These are phyloP conservation scores for Suillus subaureus DNA, from an alignment of 768 basidiomycete species.

Conservation along the genomic window DNA sequence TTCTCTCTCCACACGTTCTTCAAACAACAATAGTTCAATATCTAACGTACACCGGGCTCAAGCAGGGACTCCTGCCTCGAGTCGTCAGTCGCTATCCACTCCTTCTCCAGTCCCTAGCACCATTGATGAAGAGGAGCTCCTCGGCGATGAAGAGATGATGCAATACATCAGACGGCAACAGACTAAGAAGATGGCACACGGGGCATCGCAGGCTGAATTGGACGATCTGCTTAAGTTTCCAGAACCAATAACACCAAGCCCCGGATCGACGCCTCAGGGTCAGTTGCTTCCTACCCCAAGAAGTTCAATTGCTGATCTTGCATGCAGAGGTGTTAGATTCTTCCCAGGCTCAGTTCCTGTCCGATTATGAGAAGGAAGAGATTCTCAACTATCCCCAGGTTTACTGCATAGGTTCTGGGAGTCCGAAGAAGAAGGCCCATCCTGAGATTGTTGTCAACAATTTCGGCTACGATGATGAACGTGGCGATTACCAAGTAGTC, in stretches of 20 bases:
- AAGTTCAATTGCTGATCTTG: constrained; percentile 12
- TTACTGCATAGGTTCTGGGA: constrained; percentile 79
- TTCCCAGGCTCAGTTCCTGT: constrained; percentile 69
- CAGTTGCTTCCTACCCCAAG: constrained; percentile 30
- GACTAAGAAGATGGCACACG: constrained; percentile 81
- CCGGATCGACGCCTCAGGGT: constrained; percentile 73
- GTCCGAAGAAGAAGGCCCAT: constrained; percentile 82
- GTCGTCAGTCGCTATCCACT: constrained; percentile 76
- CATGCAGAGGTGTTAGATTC: constrained; percentile 64
- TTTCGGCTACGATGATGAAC: constrained; percentile 95
- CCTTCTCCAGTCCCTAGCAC: constrained; percentile 81
- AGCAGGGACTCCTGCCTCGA: constrained; percentile 66
- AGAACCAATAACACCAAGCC: constrained; percentile 76
- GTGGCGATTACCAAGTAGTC: constrained; percentile 94
- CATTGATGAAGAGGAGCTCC: constrained; percentile 81
- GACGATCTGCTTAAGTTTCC: constrained; percentile 92
- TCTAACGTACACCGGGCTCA: constrained; percentile 50
- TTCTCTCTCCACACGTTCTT: constrained; percentile 57
- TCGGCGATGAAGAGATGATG: constrained; percentile 97
- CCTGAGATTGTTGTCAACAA: constrained; percentile 79
- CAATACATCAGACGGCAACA: constrained; percentile 91
- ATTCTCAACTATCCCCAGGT: constrained; percentile 84
- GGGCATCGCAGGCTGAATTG: constrained; percentile 84
- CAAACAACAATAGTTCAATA: constrained; percentile 44
- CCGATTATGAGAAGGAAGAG: constrained; percentile 89